A percentile compares a stretch with the other conserved stretches of the same genome.
Conservation (phyloP, 129 eudicot genomes). For the Helichrysum umbraculigerum region DNA sequence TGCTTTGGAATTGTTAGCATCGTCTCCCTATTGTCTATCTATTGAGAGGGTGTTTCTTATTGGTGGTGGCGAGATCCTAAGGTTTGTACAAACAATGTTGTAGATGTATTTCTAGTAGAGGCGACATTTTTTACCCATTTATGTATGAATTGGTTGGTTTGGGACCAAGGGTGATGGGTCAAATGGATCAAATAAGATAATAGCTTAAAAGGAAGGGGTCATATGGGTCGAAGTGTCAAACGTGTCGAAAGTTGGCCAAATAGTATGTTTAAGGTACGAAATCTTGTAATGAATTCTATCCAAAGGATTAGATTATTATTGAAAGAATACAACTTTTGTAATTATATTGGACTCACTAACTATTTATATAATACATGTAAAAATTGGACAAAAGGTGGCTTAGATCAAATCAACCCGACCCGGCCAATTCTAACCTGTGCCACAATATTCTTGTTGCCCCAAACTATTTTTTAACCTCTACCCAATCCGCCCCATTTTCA, state of each 20-base stretch:
- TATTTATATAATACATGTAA: neutral
- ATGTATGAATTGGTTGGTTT: neutral
- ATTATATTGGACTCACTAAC: neutral
- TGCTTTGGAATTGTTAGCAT: conserved; percentile 73
- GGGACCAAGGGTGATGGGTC: neutral
- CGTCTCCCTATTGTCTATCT: conserved; percentile 62
- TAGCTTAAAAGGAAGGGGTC: neutral
- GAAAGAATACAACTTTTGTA: neutral
- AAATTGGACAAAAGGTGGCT: neutral
- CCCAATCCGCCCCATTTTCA: neutral
- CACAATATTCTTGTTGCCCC: neutral
- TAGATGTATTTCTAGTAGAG: neutral
- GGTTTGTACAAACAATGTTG: conserved; percentile 41
- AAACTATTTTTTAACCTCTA: neutral
- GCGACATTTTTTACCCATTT: neutral
- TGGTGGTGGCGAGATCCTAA: conserved; percentile 88
- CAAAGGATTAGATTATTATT: neutral
- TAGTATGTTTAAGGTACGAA: neutral
- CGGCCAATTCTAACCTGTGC: neutral
- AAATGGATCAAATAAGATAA: neutral
- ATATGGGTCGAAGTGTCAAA: neutral
- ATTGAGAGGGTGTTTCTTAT: conserved; percentile 83
- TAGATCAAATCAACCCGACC: neutral
- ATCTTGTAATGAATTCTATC: neutral
- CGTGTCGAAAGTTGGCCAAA: neutral